Conservation (phyloP, 129 eudicot species). For the Mikania micrantha region DNA sequence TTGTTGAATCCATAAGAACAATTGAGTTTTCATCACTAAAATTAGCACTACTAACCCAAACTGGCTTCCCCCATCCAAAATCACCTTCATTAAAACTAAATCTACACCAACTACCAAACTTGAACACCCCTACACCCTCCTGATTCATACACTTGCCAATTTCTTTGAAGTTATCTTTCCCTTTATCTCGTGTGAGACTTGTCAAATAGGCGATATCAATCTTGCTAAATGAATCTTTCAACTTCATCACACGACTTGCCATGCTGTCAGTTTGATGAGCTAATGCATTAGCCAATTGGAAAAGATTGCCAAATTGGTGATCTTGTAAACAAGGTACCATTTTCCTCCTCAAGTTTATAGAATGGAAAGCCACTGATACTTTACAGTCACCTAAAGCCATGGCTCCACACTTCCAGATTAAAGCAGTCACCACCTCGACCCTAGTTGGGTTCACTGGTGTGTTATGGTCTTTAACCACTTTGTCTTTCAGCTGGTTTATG, state of each 20-base stretch:
- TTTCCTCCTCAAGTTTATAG: slow-evolving; percentile 43
- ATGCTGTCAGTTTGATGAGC: slow-evolving; percentile 8
- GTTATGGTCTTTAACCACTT: too few relatives aligned
- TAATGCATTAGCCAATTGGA: slow-evolving; percentile 36
- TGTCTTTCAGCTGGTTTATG: slow-evolving; percentile 19
- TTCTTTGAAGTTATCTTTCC: slow-evolving; percentile 36
- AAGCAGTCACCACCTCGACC: slow-evolving; percentile 38
- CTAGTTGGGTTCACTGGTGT: slow-evolving; percentile 27
- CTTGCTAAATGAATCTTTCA: slow-evolving; percentile 33
- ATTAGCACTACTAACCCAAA: slow-evolving; percentile 33
- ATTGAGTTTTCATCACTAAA: slow-evolving; percentile 18
- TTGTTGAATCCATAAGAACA: slow-evolving; percentile 29
- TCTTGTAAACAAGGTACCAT: slow-evolving; percentile 30
- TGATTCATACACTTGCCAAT: slow-evolving; percentile 19
- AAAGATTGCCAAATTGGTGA: slow-evolving; percentile 48
- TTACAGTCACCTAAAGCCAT: slow-evolving; percentile 7
- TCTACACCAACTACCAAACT: slow-evolving; percentile 45
- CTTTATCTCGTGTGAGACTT: slow-evolving; percentile 32
- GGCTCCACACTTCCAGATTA: slow-evolving; percentile 39
- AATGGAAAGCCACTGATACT: slow-evolving; percentile 32
- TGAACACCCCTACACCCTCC: slow-evolving; percentile 33
- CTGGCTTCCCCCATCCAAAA: slow-evolving; percentile 50
- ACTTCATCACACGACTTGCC: slow-evolving; percentile 26
- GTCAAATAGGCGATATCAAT: slow-evolving; percentile 22
- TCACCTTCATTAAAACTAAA: slow-evolving; percentile 36